Base-by-base conservation (phyloP, 768 basidiomycete genomes). In the Lentinula boryana region DNA sequence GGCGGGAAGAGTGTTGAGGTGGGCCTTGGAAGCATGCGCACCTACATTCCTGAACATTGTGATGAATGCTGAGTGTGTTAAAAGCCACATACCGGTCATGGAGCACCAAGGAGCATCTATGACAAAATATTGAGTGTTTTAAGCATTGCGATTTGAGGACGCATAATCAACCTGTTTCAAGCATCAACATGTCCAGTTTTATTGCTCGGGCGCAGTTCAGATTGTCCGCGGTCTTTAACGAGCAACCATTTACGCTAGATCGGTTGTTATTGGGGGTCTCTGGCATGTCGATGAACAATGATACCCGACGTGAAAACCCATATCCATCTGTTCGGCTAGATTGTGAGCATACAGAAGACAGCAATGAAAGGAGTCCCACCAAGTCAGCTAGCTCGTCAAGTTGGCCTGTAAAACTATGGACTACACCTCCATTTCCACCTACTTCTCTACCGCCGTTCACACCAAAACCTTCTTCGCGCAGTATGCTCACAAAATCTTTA, bases 351-450 rank as follows among this genome's bases (percentile, higher is more conserved):
- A 60, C 55, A 36, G 38, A 63, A 38, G 27, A 38, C 6, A 55
- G 6, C 21, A 10, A 9, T 35, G 41, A 18, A 15, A 35, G 41
- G 31, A 35, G 5, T 44, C 84, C 67, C 61, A 90, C 88, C 50
- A 90, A 72, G 67, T 93, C 90, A 7, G 69, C 66, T 13, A 80
- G 83, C 68, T 94, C 90, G 40, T 78, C 80, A 3, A 67, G 67
- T 0, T 79, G 80, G 4, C 92, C 92, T 0, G 91, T 91, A 71
- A 91, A 91, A 63, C 88, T 89, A 68, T 93, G 92, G 3, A 92
- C 89, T 21, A 93, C 91, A 1, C 91, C 91, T 3, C 89, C 86
- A 21, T 76, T 77, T 16, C 77, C 84, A 43, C 86, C 89, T 60
- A 82, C 74, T 32, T 69, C 71, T 62, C 68, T 71, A 3, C 87